These are phyloP conservation scores for Globisporangium nagaii DNA, from an alignment of 352 stramenopile genomes.

Conservation along the genomic window DNA sequence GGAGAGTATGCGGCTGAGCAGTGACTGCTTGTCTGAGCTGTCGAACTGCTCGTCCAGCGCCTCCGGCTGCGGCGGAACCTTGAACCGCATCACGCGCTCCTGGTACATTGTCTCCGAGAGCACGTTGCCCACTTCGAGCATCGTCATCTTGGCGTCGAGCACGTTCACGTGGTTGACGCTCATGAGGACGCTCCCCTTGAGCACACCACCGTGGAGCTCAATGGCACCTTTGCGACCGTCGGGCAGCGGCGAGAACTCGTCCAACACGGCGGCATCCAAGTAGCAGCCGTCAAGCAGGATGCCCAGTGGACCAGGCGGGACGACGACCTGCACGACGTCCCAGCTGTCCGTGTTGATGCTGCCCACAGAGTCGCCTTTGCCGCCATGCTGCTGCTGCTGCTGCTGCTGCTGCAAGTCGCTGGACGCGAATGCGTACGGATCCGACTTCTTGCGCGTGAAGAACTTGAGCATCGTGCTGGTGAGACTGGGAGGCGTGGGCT, in stretches of 20 bases:
- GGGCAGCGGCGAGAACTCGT: conserved; percentile 39
- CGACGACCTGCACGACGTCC: conserved; percentile 36
- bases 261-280: conserved; percentile 35
- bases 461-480: conserved; percentile 5
- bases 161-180: conserved; percentile 62
- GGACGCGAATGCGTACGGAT: background rate
- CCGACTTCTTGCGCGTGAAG: conserved; percentile 1
- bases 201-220: conserved; percentile 37
- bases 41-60: background rate
- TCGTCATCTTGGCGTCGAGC: conserved; percentile 20
- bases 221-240: conserved; percentile 32
- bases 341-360: conserved; percentile 10
- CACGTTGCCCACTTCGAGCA: conserved; percentile 38
- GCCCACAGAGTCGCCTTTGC: background rate
- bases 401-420: no score
- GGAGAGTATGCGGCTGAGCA: background rate
- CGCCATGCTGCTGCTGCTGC: background rate
- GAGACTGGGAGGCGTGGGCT: no score
- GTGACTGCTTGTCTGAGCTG: conserved; percentile 2
- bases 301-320: conserved; percentile 43
- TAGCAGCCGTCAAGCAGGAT: conserved; percentile 52
- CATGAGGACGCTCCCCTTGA: conserved; percentile 41
- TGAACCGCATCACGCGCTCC: conserved; percentile 34
- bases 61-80: conserved; percentile 19
- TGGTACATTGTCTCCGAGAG: conserved; percentile 44